phyloP scores from a whole-genome alignment of 2,329 filamentous ascomycete genomes.

The Diaporthe vaccinii region DNA sequence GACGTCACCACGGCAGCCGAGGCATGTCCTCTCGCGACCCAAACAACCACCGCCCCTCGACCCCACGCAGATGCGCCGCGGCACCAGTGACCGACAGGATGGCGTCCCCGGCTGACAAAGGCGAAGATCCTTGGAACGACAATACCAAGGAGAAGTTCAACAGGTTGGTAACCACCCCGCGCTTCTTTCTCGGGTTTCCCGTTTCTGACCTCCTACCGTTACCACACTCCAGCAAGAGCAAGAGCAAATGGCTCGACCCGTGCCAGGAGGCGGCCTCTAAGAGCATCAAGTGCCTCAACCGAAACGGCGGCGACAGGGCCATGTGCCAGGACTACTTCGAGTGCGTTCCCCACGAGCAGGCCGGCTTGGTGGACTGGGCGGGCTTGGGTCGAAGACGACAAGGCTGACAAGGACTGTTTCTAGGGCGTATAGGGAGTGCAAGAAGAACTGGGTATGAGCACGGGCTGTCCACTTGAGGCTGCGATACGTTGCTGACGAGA shows the following conservation, averaged over 20 bases:
- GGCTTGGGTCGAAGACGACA: background rate
- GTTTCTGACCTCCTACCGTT: background rate
- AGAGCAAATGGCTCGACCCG: slow-evolving; percentile 93
- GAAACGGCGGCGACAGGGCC: slow-evolving; percentile 87
- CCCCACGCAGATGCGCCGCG: slow-evolving; percentile 29
- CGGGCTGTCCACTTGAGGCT: accelerated
- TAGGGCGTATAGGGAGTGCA: slow-evolving; percentile 94
- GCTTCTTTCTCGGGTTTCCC: background rate
- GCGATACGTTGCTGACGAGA: background rate
- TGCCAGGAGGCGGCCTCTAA: slow-evolving; percentile 91
- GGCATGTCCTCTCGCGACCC: background rate
- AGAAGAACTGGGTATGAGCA: slow-evolving; percentile 87
- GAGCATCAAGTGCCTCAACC: slow-evolving; percentile 88
- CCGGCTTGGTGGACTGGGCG: background rate
- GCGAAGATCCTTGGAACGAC: slow-evolving; percentile 65
- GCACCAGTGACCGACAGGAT: slow-evolving; percentile 33
- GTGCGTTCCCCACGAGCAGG: slow-evolving; percentile 63
- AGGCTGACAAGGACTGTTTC: background rate
- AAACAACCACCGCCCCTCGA: background rate
- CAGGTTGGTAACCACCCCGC: slow-evolving; percentile 59
- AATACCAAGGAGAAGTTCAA: slow-evolving; percentile 75
- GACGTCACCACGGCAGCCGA: slow-evolving; percentile 33
- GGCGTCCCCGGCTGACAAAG: slow-evolving; percentile 37
- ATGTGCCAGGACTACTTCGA: slow-evolving; percentile 98
- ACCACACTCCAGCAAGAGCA: slow-evolving; percentile 75